These are phyloP conservation scores for Nematocida parisii DNA, from an alignment of 371 early-diverging fungal genomes.

Conservation along the genomic window DNA sequence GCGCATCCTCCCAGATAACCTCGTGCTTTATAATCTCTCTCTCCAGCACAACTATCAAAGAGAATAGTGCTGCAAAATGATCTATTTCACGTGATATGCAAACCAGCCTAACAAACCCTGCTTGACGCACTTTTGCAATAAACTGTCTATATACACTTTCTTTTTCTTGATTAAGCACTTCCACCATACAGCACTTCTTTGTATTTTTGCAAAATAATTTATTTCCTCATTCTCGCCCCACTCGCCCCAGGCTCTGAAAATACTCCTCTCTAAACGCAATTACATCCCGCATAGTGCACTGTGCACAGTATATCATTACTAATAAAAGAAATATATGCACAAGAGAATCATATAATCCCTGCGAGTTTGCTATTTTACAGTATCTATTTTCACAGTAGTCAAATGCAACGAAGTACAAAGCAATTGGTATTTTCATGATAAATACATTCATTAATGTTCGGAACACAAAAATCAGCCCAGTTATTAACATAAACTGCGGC, in stretches of 20 bases:
- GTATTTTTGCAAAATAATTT: constrained; percentile 54
- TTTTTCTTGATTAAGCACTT: constrained; percentile 3
- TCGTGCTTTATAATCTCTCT: constrained; percentile 51
- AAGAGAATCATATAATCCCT: constrained; percentile 28
- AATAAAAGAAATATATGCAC: constrained; percentile 16
- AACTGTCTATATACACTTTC: constrained; percentile 27
- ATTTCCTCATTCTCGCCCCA: constrained; percentile 10
- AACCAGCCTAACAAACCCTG: constrained; percentile 36
- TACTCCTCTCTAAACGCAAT: constrained; percentile 10
- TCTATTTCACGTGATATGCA: constrained; percentile 52
- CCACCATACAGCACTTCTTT: constrained; percentile 7
- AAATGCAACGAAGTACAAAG: constrained; percentile 20
- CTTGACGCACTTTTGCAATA: constrained; percentile 10
- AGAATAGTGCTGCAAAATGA: constrained; percentile 35
- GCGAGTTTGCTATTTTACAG: constrained; percentile 18
- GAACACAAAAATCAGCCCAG: background rate
- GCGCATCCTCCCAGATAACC: constrained; percentile 30
- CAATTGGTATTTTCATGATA: constrained; percentile 36
- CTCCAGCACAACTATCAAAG: constrained; percentile 33
- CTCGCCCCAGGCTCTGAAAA: background rate
- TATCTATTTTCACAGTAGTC: constrained; percentile 38
- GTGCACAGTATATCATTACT: constrained; percentile 19
- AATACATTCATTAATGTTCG: background rate
- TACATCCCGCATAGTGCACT: constrained; percentile 13
- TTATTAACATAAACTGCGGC: background rate